phyloP scores from a whole-genome alignment of 2,329 filamentous ascomycete genomes.

The Penicillium sp. region DNA sequence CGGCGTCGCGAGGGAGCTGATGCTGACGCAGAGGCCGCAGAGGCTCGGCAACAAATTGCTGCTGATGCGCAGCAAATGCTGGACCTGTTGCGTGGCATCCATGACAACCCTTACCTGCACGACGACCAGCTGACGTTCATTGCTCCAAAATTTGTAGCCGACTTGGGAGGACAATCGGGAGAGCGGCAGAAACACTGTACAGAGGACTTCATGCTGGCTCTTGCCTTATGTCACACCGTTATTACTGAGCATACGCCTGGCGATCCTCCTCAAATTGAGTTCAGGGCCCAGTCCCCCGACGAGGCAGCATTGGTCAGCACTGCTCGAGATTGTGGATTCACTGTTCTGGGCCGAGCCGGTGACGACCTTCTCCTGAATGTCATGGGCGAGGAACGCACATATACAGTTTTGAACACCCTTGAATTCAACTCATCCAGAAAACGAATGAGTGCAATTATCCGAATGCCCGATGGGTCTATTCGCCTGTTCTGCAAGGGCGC shows the following conservation, averaged over 20 bases:
- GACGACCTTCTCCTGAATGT: slow-evolving; percentile 84
- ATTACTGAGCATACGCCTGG: slow-evolving; percentile 86
- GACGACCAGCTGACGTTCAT: slow-evolving; percentile 91
- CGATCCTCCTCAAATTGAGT: slow-evolving; percentile 86
- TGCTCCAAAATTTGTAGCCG: slow-evolving; percentile 81
- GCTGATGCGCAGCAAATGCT: slow-evolving; percentile 72
- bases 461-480: slow-evolving; percentile 88
- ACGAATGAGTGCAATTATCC: slow-evolving; percentile 94
- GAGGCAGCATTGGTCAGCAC: slow-evolving; percentile 93
- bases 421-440: slow-evolving; percentile 98
- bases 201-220: slow-evolving; percentile 86
- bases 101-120: slow-evolving; percentile 86
- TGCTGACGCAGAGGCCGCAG: slow-evolving; percentile 73
- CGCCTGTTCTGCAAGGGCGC: slow-evolving; percentile 95
- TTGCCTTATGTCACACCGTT: slow-evolving; percentile 95
- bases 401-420: slow-evolving; percentile 85
- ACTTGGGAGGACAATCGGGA: slow-evolving; percentile 75
- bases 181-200: slow-evolving; percentile 73
- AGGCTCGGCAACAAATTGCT: slow-evolving; percentile 73
- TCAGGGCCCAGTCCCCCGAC: slow-evolving; percentile 96
- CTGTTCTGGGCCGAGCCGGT: slow-evolving; percentile 74
- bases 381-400: slow-evolving; percentile 79
- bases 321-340: slow-evolving; percentile 92
- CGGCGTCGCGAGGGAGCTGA: slow-evolving; percentile 86
- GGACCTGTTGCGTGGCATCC: slow-evolving; percentile 66